Evolutionary conservation across 2,329 filamentous ascomycete genomes (phyloP).

Genomic region (Aspergillus oerlinghausenensis): DNA sequence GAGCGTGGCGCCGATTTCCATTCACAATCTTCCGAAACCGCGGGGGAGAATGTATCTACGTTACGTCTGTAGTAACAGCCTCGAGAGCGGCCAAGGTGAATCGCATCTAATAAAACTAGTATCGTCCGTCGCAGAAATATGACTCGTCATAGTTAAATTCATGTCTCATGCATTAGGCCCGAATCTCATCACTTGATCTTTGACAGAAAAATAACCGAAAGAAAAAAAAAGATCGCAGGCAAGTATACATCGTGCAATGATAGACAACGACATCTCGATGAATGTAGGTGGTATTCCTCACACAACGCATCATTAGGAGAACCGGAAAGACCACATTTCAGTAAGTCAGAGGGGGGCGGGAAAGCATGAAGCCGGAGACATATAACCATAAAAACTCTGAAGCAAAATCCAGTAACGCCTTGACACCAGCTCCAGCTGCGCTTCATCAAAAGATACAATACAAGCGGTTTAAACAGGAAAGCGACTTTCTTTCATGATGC

Average conservation of each 20-base stretch:
- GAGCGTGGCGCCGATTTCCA: not conserved
- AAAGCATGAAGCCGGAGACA: conserved; percentile 12
- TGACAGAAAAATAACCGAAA: conserved; percentile 6
- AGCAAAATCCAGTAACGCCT: conserved; percentile 11
- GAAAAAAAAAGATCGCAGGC: conserved; percentile 8
- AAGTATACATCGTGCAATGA: conserved; percentile 14
- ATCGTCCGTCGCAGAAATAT: conserved; percentile 4
- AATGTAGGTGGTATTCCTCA: conserved; percentile 13
- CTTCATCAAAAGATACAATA: conserved; percentile 17
- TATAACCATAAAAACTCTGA: conserved; percentile 14
- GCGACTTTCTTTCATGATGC: conserved; percentile 11
- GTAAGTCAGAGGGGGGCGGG: conserved; percentile 5
- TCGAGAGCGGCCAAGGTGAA: conserved; percentile 3
- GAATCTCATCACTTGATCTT: conserved; percentile 16
- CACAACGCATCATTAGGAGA: conserved; percentile 12
- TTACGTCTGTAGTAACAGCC: not conserved
- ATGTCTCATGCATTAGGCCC: conserved; percentile 21
- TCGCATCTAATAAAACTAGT: conserved; percentile 7
- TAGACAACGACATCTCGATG: conserved; percentile 15
- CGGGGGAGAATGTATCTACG: not conserved
- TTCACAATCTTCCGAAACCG: not conserved
- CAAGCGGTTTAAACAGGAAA: conserved; percentile 22
- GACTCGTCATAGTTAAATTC: conserved; percentile 17
- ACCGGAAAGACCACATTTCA: conserved; percentile 15
- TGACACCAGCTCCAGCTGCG: conserved; percentile 13